Evolutionary conservation across 371 early-diverging fungal species (phyloP).

Genomic region (Blakeslea trispora): DNA sequence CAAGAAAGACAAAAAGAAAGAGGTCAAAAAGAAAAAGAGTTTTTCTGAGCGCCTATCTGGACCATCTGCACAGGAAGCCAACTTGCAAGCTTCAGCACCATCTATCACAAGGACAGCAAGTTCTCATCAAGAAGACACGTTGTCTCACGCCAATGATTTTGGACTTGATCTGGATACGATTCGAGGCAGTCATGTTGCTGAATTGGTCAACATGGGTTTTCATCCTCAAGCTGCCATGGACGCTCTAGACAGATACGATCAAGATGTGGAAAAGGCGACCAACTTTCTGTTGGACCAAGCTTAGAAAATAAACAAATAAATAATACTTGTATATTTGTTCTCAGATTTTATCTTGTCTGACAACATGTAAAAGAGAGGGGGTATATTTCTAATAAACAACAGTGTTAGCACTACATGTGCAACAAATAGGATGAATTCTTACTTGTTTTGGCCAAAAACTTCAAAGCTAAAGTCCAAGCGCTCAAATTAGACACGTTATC

Average conservation of each 20-base stretch:
- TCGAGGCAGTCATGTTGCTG: slow-evolving; percentile 41
- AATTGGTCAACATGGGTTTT: slow-evolving; percentile 68
- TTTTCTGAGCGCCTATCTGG: no score
- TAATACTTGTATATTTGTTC: slow-evolving; percentile 10
- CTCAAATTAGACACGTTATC: slow-evolving; percentile 18
- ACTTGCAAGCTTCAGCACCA: background rate
- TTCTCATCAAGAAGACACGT: background rate
- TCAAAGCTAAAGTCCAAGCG: slow-evolving; percentile 19
- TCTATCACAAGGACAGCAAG: background rate
- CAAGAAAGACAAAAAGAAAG: slow-evolving; percentile 17
- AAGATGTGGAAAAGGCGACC: slow-evolving; percentile 70
- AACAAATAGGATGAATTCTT: background rate
- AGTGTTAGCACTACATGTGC: background rate
- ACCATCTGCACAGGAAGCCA: background rate
- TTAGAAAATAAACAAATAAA: slow-evolving; percentile 18
- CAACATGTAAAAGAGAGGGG: background rate
- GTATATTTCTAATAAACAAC: background rate
- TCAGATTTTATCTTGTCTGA: slow-evolving; percentile 2
- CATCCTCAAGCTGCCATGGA: slow-evolving; percentile 60
- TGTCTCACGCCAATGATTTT: slow-evolving; percentile 3
- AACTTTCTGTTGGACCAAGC: slow-evolving; percentile 66
- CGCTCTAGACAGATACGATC: slow-evolving; percentile 67
- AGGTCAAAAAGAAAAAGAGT: slow-evolving; percentile 2
- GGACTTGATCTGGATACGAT: slow-evolving; percentile 21
- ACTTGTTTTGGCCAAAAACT: background rate